Conservation (phyloP, 208 protist species). For the Wallacemonas sp. region DNA sequence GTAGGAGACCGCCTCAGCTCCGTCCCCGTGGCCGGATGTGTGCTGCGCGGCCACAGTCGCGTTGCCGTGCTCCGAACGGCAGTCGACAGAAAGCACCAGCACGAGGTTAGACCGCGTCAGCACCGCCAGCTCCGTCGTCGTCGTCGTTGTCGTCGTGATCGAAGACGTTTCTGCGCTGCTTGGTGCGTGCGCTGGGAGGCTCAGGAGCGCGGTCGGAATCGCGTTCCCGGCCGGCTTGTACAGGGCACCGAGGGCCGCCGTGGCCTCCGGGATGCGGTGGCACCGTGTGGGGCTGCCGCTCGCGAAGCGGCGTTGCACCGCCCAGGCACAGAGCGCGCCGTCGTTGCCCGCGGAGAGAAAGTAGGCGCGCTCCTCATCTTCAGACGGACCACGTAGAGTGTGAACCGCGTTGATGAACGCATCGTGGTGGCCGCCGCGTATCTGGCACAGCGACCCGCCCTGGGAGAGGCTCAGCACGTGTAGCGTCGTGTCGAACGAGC, state of each 20-base stretch:
- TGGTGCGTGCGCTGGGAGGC: slow-evolving; percentile 9
- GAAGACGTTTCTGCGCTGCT: neutral
- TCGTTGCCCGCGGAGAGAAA: slow-evolving; percentile 74
- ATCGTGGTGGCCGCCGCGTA: slow-evolving; percentile 54
- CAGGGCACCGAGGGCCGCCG: neutral
- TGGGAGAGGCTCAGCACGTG: slow-evolving; percentile 57
- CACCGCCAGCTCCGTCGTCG: slow-evolving; percentile 33
- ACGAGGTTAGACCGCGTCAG: slow-evolving; percentile 34
- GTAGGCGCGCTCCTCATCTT: slow-evolving; percentile 7
- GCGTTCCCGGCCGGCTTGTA: slow-evolving; percentile 20
- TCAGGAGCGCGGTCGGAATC: slow-evolving; percentile 32
- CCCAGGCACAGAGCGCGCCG: slow-evolving; percentile 68
- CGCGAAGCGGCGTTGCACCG: neutral
- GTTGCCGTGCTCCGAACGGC: slow-evolving; percentile 25
- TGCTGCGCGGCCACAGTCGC: no score
- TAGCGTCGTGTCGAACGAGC: slow-evolving; percentile 69
- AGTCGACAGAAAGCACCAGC: slow-evolving; percentile 27
- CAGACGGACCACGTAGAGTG: slow-evolving; percentile 12
- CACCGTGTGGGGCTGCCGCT: neutral
- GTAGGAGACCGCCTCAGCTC: slow-evolving; percentile 10
- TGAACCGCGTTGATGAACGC: slow-evolving; percentile 65
- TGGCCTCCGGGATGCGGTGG: slow-evolving; percentile 2
- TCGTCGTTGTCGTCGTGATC: neutral
- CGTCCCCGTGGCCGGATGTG: no score
- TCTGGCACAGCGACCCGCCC: slow-evolving; percentile 36